phyloP scores from a whole-genome alignment of 1,284 basidiomycete genomes.

The Veloboletus limbatus region DNA sequence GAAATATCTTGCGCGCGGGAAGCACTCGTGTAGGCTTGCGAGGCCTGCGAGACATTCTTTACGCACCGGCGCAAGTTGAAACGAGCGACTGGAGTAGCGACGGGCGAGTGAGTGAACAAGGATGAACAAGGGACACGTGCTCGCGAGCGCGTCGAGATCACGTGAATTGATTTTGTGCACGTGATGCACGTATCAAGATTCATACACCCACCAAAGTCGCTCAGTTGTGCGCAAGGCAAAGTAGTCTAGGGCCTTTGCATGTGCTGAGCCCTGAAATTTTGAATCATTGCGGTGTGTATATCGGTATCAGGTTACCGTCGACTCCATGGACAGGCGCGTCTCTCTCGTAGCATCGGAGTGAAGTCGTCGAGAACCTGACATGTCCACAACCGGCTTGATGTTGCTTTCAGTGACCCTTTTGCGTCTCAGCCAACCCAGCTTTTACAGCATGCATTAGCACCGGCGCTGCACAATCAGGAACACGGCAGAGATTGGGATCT shows the following conservation, averaged over 20 bases:
- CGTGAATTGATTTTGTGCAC: constrained; percentile 33
- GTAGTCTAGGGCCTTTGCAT: no score
- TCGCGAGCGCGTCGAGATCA: constrained; percentile 25
- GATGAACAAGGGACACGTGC: constrained; percentile 22
- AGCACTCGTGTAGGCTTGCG: constrained; percentile 11
- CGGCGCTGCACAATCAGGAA: constrained; percentile 15
- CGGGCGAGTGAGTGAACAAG: constrained; percentile 8
- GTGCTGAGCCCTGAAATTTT: neutral
- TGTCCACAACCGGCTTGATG: no score
- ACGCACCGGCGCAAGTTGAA: constrained; percentile 26
- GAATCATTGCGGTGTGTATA: neutral
- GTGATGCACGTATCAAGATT: constrained; percentile 10
- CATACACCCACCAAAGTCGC: no score
- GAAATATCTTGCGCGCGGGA: constrained; percentile 11
- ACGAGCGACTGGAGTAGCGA: constrained; percentile 26
- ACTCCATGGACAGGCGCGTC: constrained; percentile 32
- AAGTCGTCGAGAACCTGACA: constrained; percentile 16
- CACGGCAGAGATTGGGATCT: constrained; percentile 7
- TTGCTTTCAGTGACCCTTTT: constrained; percentile 21
- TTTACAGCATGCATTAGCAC: constrained; percentile 33
- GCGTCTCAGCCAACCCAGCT: constrained; percentile 34
- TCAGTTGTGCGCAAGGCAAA: no score
- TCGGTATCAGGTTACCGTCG: neutral
- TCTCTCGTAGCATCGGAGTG: constrained; percentile 12
- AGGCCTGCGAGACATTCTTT: constrained; percentile 19